Conservation (phyloP, 768 basidiomycete genomes). For the Chalciporus sphaerocephalus region DNA sequence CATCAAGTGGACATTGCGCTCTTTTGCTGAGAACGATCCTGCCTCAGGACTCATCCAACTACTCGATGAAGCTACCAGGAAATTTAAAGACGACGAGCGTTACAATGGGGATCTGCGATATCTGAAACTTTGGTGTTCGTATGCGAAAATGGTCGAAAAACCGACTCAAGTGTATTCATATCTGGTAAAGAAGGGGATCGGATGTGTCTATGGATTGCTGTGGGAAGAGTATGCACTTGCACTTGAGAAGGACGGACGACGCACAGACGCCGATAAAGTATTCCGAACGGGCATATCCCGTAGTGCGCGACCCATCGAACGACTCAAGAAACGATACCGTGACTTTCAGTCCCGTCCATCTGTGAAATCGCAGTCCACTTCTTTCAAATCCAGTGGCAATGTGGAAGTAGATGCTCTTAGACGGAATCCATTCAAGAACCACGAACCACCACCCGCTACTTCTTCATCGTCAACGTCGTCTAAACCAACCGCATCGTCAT, state of each 20-base stretch:
- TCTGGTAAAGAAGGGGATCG: constrained; percentile 69
- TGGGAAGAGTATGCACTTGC: constrained; percentile 90
- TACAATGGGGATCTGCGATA: constrained; percentile 90
- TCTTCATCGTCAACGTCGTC: constrained; percentile 21
- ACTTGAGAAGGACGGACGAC: constrained; percentile 68
- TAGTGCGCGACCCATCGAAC: constrained; percentile 75
- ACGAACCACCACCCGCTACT: constrained; percentile 30
- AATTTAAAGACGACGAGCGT: constrained; percentile 76
- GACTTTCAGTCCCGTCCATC: constrained; percentile 65
- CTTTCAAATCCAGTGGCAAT: constrained; percentile 26
- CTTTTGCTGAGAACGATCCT: constrained; percentile 65
- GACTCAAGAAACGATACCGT: constrained; percentile 75
- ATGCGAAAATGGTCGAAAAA: constrained; percentile 75
- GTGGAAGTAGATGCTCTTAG: constrained; percentile 31
- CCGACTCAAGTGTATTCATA: constrained; percentile 67
- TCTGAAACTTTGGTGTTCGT: constrained; percentile 86
- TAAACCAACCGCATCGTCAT: constrained; percentile 14
- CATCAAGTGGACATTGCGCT: constrained; percentile 84
- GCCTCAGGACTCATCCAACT: constrained; percentile 74
- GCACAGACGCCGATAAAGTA: constrained; percentile 71
- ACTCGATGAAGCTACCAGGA: constrained; percentile 76
- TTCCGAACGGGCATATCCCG: constrained; percentile 81
- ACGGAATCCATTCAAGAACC: constrained; percentile 36
- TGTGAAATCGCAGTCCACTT: constrained; percentile 22
- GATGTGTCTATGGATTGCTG: constrained; percentile 68